These are phyloP conservation scores for Fomitopsis pulvina DNA, from an alignment of 768 basidiomycete species.

Conservation along the genomic window DNA sequence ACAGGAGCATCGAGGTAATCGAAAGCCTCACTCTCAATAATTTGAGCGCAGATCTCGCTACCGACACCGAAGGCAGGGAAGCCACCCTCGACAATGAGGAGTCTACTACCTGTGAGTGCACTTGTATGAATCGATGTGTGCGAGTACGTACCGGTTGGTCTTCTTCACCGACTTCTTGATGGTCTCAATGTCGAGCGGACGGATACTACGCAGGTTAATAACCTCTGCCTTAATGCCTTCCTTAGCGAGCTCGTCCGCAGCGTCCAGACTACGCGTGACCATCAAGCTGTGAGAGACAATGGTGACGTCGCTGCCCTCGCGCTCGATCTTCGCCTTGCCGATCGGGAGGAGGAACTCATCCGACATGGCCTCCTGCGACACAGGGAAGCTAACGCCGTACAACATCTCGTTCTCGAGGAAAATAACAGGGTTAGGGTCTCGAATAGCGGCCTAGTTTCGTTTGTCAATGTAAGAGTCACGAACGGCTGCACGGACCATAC, in stretches of 20 bases:
- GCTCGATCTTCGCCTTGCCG: slow-evolving; percentile 96
- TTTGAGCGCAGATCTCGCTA: slow-evolving; percentile 96
- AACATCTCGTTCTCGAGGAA: slow-evolving; percentile 99
- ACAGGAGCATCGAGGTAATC: slow-evolving; percentile 98
- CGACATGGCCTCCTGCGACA: slow-evolving; percentile 92
- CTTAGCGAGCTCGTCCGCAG: slow-evolving; percentile 88
- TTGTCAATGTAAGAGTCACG: neutral
- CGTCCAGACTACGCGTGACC: slow-evolving; percentile 93
- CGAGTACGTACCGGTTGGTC: slow-evolving; percentile 73
- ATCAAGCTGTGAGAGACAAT: slow-evolving; percentile 98
- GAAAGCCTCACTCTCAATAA: slow-evolving; percentile 95
- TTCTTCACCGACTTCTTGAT: slow-evolving; percentile 98
- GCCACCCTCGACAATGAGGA: slow-evolving; percentile 94
- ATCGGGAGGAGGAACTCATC: slow-evolving; percentile 94
- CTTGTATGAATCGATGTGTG: neutral
- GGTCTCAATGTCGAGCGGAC: slow-evolving; percentile 95
- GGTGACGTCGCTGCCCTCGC: slow-evolving; percentile 87
- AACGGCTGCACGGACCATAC: slow-evolving; percentile 30
- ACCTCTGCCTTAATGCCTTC: slow-evolving; percentile 98
- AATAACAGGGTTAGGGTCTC: slow-evolving; percentile 96
- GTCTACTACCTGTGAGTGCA: slow-evolving; percentile 32
- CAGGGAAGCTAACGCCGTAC: slow-evolving; percentile 95
- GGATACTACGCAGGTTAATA: slow-evolving; percentile 92
- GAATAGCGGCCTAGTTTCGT: slow-evolving; percentile 97
- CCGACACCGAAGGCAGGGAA: slow-evolving; percentile 99